phyloP scores from a whole-genome alignment of 768 basidiomycete species.

The Chiua virens region DNA sequence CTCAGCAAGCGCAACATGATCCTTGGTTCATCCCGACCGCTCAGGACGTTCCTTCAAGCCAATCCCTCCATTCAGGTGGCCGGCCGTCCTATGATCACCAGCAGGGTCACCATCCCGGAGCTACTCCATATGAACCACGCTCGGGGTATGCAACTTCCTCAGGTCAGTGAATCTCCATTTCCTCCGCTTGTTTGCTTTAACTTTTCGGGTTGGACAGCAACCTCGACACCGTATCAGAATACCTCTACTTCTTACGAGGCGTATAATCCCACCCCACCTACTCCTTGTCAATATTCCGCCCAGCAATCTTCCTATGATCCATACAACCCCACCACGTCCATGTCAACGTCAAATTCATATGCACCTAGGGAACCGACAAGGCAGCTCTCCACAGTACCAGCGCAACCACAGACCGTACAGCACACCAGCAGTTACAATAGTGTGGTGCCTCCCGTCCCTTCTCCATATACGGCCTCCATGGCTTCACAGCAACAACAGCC shows the following conservation, averaged over 20 bases:
- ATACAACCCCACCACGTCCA: slow-evolving; percentile 33
- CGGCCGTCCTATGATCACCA: slow-evolving; percentile 24
- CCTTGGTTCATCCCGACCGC: slow-evolving; percentile 27
- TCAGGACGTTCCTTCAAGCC: slow-evolving; percentile 14
- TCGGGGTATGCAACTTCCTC: slow-evolving; percentile 14
- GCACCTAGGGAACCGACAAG: slow-evolving; percentile 12
- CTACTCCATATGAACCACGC: slow-evolving; percentile 26
- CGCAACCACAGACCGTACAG: slow-evolving; percentile 30
- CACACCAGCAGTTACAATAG: slow-evolving; percentile 30
- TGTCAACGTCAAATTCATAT: slow-evolving; percentile 22
- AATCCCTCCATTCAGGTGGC: slow-evolving; percentile 12
- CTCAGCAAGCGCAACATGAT: slow-evolving; percentile 25
- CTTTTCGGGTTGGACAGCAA: slow-evolving; percentile 10
- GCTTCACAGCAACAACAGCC: slow-evolving; percentile 12
- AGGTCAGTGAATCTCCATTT: slow-evolving; percentile 22
- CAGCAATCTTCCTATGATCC: slow-evolving; percentile 32
- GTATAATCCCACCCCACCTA: slow-evolving; percentile 20
- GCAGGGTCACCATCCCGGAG: slow-evolving; percentile 33
- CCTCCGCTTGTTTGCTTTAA: slow-evolving; percentile 1
- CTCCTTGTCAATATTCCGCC: slow-evolving; percentile 12
- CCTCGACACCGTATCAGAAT: slow-evolving; percentile 10
- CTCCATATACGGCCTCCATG: slow-evolving; percentile 21
- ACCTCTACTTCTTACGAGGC: slow-evolving; percentile 23
- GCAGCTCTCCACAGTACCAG: slow-evolving; percentile 9
- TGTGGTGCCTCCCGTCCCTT: slow-evolving; percentile 24